Conservation (phyloP, 495 filamentous ascomycete species). For the Penicillium egyptiacum region DNA sequence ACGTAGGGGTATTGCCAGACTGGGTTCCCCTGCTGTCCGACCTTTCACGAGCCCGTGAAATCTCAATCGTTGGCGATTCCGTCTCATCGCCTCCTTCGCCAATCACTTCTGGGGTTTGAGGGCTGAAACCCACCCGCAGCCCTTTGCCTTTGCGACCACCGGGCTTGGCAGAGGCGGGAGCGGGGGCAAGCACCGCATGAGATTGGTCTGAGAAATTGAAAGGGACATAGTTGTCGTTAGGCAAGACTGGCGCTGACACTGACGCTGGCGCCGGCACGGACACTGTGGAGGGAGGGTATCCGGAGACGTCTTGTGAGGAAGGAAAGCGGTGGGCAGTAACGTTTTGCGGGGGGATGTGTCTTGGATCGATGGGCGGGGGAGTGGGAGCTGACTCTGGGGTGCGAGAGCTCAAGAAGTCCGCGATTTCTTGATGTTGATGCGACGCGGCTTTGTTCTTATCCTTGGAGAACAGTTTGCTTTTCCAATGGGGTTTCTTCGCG, state of each 20-base stretch:
- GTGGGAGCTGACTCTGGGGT: constrained; percentile 10
- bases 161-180: constrained; percentile 13
- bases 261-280: constrained; percentile 3
- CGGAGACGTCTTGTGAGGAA: constrained; percentile 29
- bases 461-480: constrained; percentile 49
- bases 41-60: constrained; percentile 54
- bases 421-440: constrained; percentile 42
- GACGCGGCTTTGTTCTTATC: constrained; percentile 39
- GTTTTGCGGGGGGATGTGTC: constrained; percentile 18
- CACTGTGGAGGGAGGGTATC: constrained; percentile 16
- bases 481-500: constrained; percentile 44
- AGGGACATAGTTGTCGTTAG: constrained; percentile 20
- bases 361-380: constrained; percentile 21
- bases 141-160: constrained; percentile 53
- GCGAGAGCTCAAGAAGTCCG: constrained; percentile 45
- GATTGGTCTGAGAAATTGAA: constrained; percentile 20
- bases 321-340: constrained; percentile 25
- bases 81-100: constrained; percentile 86
- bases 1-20: constrained; percentile 13
- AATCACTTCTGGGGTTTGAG: constrained; percentile 70
- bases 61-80: constrained; percentile 64
- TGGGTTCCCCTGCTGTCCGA: constrained; percentile 31
- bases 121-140: constrained; percentile 68
- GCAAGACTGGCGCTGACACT: constrained; percentile 1
- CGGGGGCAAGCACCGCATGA: not conserved